Conservation (phyloP, 2,329 filamentous ascomycete species). For the Pyrenophora graminea region DNA sequence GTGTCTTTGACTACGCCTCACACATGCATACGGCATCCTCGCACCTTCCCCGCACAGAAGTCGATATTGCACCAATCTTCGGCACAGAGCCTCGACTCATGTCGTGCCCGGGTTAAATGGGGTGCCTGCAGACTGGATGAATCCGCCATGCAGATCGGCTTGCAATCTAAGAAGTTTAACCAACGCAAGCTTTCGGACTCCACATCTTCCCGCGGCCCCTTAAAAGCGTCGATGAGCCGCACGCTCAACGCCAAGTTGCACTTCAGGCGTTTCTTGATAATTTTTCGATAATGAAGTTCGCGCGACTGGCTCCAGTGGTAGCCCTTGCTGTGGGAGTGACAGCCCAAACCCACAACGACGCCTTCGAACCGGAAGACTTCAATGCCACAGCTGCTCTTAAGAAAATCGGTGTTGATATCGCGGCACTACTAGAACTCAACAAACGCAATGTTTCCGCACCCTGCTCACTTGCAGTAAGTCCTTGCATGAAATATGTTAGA, state of each 20-base stretch:
- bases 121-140: neutral
- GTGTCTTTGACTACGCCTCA: neutral
- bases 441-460: neutral
- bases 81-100: neutral
- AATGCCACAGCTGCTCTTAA: conserved; percentile 5
- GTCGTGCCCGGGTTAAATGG: neutral
- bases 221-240: neutral
- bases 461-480: conserved; percentile 4
- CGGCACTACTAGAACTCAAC: neutral
- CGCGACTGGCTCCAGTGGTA: neutral
- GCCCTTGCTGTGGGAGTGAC: neutral
- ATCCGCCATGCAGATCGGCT: neutral
- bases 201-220: neutral
- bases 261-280: neutral
- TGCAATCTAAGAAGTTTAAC: no score
- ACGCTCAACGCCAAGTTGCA: neutral
- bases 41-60: neutral
- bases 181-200: neutral
- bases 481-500: neutral
- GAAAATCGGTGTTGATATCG: conserved; percentile 1
- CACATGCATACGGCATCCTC: neutral
- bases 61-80: neutral
- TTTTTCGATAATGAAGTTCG: neutral
- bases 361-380: conserved; percentile 7
- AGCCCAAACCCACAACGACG: neutral